phyloP scores from a whole-genome alignment of 108 stramenopile genomes.

The Nannochloropsis oceanica region DNA sequence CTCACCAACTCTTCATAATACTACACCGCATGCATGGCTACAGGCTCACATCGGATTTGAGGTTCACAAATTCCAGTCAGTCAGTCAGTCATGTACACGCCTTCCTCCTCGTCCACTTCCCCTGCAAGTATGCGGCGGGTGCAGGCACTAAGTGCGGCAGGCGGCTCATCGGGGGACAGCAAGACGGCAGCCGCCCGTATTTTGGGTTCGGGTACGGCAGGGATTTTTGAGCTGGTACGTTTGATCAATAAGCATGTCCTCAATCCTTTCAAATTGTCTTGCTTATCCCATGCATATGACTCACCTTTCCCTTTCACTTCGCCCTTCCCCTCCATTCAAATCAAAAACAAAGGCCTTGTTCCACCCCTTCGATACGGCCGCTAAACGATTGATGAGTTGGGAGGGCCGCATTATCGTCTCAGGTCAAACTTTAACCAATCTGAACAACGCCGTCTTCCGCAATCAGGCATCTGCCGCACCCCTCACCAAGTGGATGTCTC shows the following conservation, averaged over 20 bases:
- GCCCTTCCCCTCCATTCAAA: too few relatives aligned
- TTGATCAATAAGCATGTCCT: not conserved
- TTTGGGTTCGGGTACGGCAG: not conserved
- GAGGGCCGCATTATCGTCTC: slow-evolving; percentile 28
- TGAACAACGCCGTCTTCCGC: slow-evolving; percentile 46
- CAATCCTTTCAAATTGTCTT: too few relatives aligned
- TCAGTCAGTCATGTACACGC: not conserved
- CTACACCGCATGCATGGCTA: too few relatives aligned
- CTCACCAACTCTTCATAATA: too few relatives aligned
- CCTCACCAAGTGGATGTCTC: slow-evolving; percentile 37
- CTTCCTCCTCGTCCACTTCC: not conserved
- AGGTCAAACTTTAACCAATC: slow-evolving; percentile 32
- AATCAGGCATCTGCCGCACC: slow-evolving; percentile 33
- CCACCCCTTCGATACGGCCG: slow-evolving; percentile 51
- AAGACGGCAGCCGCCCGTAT: not conserved
- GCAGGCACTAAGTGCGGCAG: not conserved
- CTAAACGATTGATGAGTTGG: slow-evolving; percentile 41
- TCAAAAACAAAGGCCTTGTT: slow-evolving; percentile 18
- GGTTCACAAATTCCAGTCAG: too few relatives aligned
- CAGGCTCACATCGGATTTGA: too few relatives aligned
- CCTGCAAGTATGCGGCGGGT: not conserved
- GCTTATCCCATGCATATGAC: too few relatives aligned
- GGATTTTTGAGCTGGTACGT: not conserved
- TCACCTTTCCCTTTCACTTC: too few relatives aligned
- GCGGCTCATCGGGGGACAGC: not conserved